A percentile compares a stretch with the other conserved stretches of the same genome.
phyloP scores from a whole-genome alignment of 306 rosid genomes.

The Glycine tomentella region DNA sequence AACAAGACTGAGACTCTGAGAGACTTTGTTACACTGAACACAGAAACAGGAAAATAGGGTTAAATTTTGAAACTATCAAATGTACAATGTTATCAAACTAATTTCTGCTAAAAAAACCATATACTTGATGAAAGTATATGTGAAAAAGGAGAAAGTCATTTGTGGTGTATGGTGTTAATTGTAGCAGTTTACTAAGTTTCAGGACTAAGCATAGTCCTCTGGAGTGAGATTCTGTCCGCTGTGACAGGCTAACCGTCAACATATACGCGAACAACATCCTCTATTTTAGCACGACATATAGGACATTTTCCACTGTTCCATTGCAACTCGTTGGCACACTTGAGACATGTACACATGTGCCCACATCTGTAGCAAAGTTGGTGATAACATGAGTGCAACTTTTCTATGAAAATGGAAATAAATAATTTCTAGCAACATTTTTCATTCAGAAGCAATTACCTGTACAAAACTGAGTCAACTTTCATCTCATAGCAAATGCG shows the following conservation, averaged over 20 bases:
- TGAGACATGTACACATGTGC: slow-evolving; percentile 90
- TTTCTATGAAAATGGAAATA: background rate
- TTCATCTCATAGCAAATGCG: slow-evolving; percentile 72
- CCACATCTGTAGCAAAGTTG: slow-evolving; percentile 66
- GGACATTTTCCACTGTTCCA: slow-evolving; percentile 86
- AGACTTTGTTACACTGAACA: background rate
- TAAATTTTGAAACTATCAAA: too few relatives aligned
- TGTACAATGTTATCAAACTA: too few relatives aligned
- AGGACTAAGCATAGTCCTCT: slow-evolving; percentile 43
- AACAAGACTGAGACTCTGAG: background rate
- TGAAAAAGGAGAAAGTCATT: slow-evolving; percentile 52
- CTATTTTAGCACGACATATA: slow-evolving; percentile 76
- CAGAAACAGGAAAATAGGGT: background rate
- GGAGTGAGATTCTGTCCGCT: slow-evolving; percentile 65
- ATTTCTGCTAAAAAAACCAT: slow-evolving; percentile 45
- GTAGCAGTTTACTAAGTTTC: slow-evolving; percentile 37
- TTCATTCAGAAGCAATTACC: slow-evolving; percentile 57
- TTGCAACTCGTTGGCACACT: slow-evolving; percentile 88
- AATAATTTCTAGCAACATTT: slow-evolving; percentile 2
- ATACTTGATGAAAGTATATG: slow-evolving; percentile 41
- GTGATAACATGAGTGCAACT: background rate
- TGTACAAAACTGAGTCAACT: slow-evolving; percentile 78
- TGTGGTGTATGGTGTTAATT: slow-evolving; percentile 9
- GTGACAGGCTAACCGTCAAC: slow-evolving; percentile 49
- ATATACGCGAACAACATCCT: slow-evolving; percentile 76